Conservation (phyloP, 805 yeast species). For the Candida dajiaensis region DNA sequence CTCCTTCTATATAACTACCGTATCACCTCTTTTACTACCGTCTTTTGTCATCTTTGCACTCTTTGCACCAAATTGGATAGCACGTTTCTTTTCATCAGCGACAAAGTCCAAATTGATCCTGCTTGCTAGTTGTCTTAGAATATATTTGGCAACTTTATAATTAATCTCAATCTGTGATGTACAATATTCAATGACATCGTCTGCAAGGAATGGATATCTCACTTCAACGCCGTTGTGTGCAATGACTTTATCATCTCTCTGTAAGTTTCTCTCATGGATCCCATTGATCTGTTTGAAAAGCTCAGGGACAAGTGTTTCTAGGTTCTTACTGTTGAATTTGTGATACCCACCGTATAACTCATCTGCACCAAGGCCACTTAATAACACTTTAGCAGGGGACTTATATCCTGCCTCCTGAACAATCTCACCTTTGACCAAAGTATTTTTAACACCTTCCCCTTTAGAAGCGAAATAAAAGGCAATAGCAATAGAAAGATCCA, state of each 20-base stretch:
- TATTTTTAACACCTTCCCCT: constrained; percentile 34
- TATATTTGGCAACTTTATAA: constrained; percentile 43
- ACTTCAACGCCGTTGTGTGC: constrained; percentile 85
- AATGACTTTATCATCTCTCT: constrained; percentile 88
- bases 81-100: constrained; percentile 75
- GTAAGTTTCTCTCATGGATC: constrained; percentile 73
- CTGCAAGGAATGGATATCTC: constrained; percentile 80
- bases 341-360: constrained; percentile 96
- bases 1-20: background rate
- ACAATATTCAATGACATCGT: constrained; percentile 46
- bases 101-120: constrained; percentile 48
- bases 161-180: constrained; percentile 43
- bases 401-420: constrained; percentile 27
- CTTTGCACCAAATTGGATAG: constrained; percentile 94
- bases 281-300: constrained; percentile 65
- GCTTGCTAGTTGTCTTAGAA: constrained; percentile 59
- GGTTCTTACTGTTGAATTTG: constrained; percentile 52
- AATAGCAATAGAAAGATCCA: constrained; percentile 93
- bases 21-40: constrained; percentile 69
- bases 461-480: constrained; percentile 91
- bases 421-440: constrained; percentile 7
- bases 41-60: constrained; percentile 89
- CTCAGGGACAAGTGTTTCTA: constrained; percentile 46
- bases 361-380: constrained; percentile 96
- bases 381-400: constrained; percentile 59